A percentile compares a stretch with the other conserved stretches of the same genome.
Conservation (phyloP, 441 rosid genomes). For the Rhodomyrtus psidioides region DNA sequence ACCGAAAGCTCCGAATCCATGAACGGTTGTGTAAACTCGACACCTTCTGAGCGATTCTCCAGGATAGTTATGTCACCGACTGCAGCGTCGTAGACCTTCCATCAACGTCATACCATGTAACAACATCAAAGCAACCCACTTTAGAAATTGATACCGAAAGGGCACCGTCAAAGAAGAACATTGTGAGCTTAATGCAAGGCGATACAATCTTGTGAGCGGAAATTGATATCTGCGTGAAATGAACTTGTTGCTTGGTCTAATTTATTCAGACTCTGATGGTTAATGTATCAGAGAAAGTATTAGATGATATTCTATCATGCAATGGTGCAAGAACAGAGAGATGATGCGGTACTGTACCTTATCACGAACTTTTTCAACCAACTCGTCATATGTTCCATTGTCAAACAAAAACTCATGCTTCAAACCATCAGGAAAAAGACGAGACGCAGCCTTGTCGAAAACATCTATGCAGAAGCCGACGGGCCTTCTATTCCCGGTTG, state of each 20-base stretch:
- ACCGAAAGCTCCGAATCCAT: slow-evolving; percentile 25
- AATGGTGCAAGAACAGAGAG: neutral
- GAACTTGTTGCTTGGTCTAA: neutral
- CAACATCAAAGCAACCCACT: neutral
- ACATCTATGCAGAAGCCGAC: slow-evolving; percentile 43
- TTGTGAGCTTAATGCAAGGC: neutral
- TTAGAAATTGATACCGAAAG: neutral
- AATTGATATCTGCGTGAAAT: neutral
- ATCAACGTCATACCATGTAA: neutral
- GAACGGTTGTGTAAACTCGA: slow-evolving; percentile 30
- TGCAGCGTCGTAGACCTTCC: slow-evolving; percentile 21
- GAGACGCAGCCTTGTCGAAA: slow-evolving; percentile 16
- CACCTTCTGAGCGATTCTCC: slow-evolving; percentile 2
- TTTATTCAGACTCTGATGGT: neutral
- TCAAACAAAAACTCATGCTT: slow-evolving; percentile 11
- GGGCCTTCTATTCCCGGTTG: neutral
- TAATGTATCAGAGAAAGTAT: neutral
- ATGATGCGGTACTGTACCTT: slow-evolving; percentile 21
- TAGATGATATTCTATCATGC: neutral
- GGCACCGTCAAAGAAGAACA: neutral
- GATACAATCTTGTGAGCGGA: neutral
- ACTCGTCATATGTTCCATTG: slow-evolving; percentile 28
- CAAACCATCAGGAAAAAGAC: neutral
- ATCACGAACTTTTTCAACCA: slow-evolving; percentile 24
- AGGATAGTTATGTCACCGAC: slow-evolving; percentile 32